Evolutionary conservation across 495 filamentous ascomycete genomes (phyloP).

Genomic region (Trichoderma orchidacearum): DNA sequence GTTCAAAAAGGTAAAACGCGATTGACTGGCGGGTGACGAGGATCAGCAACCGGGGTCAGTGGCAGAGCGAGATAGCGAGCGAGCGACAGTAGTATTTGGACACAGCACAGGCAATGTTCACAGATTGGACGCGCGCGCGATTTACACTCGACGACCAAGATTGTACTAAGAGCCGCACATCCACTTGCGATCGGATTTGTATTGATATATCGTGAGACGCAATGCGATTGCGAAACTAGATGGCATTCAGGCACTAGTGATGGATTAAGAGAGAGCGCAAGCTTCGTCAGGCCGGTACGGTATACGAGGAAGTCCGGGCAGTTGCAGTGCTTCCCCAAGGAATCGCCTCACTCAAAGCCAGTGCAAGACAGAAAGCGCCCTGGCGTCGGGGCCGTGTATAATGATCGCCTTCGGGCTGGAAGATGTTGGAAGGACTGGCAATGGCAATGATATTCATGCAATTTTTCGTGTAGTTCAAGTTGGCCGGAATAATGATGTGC

Average conservation of each 20-base stretch:
- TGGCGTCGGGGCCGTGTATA: neutral
- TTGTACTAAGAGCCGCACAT: no score
- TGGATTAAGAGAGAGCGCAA: neutral
- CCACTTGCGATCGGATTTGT: no score
- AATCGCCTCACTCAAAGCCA: neutral
- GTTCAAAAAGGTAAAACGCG: neutral
- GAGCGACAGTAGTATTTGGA: neutral
- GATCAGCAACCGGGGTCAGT: neutral
- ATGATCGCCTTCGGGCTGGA: neutral
- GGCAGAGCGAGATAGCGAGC: neutral
- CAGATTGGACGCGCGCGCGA: neutral
- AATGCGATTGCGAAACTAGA: neutral
- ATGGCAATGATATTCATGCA: neutral
- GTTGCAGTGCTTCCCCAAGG: neutral
- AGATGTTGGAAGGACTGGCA: neutral
- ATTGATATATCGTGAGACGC: neutral
- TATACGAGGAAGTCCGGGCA: neutral
- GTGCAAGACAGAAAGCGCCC: neutral
- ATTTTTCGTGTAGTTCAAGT: slow-evolving; percentile 1
- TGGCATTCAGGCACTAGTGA: neutral
- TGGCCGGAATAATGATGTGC: neutral
- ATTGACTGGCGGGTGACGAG: neutral
- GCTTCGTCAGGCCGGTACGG: neutral
- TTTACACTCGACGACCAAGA: neutral
- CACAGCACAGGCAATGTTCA: neutral